phyloP scores from a whole-genome alignment of 2,329 filamentous ascomycete genomes.

The Apiospora hydei region DNA sequence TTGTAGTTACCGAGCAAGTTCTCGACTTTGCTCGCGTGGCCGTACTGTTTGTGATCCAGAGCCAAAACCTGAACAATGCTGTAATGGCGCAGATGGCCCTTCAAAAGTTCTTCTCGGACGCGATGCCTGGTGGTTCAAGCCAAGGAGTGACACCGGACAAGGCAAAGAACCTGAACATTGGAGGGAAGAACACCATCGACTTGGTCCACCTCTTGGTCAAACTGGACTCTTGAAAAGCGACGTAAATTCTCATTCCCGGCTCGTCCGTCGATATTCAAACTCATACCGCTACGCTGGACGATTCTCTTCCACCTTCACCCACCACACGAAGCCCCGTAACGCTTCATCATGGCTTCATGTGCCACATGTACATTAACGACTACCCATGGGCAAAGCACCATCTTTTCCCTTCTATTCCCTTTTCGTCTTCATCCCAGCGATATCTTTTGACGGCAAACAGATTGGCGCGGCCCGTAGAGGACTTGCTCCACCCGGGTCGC shows the following conservation, averaged over 20 bases:
- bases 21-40: conserved; percentile 70
- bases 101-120: conserved; percentile 60
- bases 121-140: conserved; percentile 36
- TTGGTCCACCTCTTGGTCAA: conserved; percentile 47
- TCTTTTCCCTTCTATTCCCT: not conserved
- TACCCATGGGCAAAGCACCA: not conserved
- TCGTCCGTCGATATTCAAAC: not conserved
- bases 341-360: not conserved
- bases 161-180: conserved; percentile 51
- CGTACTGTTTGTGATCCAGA: conserved; percentile 68
- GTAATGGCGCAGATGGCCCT: conserved; percentile 61
- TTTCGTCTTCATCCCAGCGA: conserved; percentile 8
- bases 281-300: not conserved
- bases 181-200: conserved; percentile 56
- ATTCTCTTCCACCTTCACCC: not conserved
- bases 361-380: conserved; percentile 10
- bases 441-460: conserved; percentile 7
- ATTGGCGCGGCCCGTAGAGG: not conserved
- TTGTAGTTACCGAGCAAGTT: conserved; percentile 60
- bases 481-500: not conserved
- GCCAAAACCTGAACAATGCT: conserved; percentile 58
- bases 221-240: not conserved
- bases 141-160: conserved; percentile 41
- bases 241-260: not conserved
- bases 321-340: not conserved